phyloP scores from a whole-genome alignment of 352 stramenopile species.

The Aphanomyces invadans region DNA sequence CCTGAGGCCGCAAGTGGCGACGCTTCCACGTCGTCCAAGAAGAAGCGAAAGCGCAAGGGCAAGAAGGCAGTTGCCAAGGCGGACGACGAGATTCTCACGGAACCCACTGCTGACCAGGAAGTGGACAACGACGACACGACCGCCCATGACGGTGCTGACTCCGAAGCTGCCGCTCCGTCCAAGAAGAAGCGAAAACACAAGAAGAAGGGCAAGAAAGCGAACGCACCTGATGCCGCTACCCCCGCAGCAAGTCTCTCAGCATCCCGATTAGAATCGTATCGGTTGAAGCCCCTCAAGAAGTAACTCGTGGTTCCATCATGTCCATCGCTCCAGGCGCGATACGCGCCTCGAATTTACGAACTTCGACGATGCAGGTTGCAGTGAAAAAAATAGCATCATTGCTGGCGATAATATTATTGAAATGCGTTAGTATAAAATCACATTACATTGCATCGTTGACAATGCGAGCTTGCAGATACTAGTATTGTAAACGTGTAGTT shows the following conservation, averaged over 20 bases:
- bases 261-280: constrained; percentile 79
- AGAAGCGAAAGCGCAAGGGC: constrained; percentile 25
- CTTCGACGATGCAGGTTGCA: too few species aligned
- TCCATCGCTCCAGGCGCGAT: neutral
- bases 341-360: too few species aligned
- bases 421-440: too few species aligned
- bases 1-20: too few species aligned
- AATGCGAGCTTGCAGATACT: too few species aligned
- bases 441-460: too few species aligned
- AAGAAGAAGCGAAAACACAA: constrained; percentile 64
- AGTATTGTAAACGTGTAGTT: too few species aligned
- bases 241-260: constrained; percentile 50
- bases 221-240: constrained; percentile 5
- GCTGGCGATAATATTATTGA: too few species aligned
- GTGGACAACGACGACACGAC: constrained; percentile 7
- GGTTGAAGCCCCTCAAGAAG: constrained; percentile 56
- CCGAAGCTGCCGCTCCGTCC: constrained; percentile 26
- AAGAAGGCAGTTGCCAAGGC: constrained; percentile 17
- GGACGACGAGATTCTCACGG: constrained; percentile 23
- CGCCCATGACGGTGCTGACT: too few species aligned
- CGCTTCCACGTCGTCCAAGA: constrained; percentile 8
- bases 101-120: neutral
- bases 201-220: constrained; percentile 35
- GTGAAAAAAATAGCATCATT: too few species aligned
- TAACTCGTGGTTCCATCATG: constrained; percentile 25